Conservation (phyloP, 2,329 filamentous ascomycete genomes). For the Epichloe glyceriae region DNA sequence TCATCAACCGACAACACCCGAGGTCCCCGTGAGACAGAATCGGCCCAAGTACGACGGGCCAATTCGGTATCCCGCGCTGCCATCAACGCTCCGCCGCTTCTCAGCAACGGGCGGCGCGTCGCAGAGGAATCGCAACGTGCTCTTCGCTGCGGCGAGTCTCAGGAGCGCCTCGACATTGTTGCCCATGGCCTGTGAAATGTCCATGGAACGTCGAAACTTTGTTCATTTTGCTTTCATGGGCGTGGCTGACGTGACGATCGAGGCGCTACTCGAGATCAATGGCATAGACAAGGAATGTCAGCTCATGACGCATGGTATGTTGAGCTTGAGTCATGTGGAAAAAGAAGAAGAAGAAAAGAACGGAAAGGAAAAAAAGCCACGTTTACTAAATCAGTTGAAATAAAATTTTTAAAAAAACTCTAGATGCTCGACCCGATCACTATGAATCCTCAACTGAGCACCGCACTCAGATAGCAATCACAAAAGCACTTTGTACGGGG, state of each 20-base stretch:
- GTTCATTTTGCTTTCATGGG: conserved; percentile 78
- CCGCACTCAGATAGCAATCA: conserved; percentile 53
- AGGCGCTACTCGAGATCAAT: conserved; percentile 62
- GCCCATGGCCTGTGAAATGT: conserved; percentile 82
- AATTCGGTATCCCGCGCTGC: conserved; percentile 55
- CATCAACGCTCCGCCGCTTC: conserved; percentile 47
- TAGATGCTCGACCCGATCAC: conserved; percentile 67
- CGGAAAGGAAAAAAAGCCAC: too few relatives aligned
- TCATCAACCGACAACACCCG: background rate
- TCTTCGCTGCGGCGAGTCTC: conserved; percentile 68
- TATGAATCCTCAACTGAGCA: conserved; percentile 53
- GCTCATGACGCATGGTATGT: conserved; percentile 44
- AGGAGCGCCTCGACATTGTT: conserved; percentile 60
- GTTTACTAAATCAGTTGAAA: background rate
- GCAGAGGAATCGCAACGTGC: conserved; percentile 51
- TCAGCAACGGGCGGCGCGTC: conserved; percentile 37
- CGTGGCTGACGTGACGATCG: conserved; percentile 53
- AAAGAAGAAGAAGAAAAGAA: too few relatives aligned
- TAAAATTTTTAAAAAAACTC: background rate
- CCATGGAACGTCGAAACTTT: conserved; percentile 48
- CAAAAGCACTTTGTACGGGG: conserved; percentile 47
- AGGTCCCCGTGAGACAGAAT: background rate
- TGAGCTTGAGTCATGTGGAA: too few relatives aligned
- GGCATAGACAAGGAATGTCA: conserved; percentile 61
- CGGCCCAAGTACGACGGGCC: conserved; percentile 48